Conservation (phyloP, 1,139 yeast genomes). For the Diutina scorzettiae region DNA sequence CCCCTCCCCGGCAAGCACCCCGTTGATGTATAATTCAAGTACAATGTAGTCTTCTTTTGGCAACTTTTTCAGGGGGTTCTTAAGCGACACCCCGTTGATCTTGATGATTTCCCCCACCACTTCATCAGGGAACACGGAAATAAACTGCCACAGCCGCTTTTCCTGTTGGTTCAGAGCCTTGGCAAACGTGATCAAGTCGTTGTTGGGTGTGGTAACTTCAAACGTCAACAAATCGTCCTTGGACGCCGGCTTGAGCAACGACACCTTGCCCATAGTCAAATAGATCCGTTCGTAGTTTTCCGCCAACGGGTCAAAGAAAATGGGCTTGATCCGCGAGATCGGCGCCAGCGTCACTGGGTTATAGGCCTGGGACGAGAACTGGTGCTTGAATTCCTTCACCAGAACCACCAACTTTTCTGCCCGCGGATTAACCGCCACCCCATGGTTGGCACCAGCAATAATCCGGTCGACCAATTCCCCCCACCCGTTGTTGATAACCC, state of each 20-base stretch:
- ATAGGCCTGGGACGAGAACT: constrained; percentile 16
- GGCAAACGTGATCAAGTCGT: constrained; percentile 40
- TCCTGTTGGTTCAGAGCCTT: constrained; percentile 58
- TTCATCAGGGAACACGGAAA: constrained; percentile 69
- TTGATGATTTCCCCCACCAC: constrained; percentile 59
- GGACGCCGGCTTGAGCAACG: constrained; percentile 19
- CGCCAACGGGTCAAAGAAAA: constrained; percentile 52
- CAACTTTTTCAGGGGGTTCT: constrained; percentile 19
- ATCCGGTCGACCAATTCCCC: constrained; percentile 78
- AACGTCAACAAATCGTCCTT: constrained; percentile 34
- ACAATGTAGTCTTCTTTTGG: constrained; percentile 43
- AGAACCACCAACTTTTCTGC: constrained; percentile 64
- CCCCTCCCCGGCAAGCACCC: constrained; percentile 48
- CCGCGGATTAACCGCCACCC: constrained; percentile 74
- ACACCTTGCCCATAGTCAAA: constrained; percentile 42
- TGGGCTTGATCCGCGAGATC: constrained; percentile 50
- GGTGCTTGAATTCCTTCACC: constrained; percentile 63
- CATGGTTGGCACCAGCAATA: constrained; percentile 62
- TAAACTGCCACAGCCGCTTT: constrained; percentile 52
- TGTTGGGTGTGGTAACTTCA: constrained; percentile 36
- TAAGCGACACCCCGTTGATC: constrained; percentile 40
- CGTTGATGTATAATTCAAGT: constrained; percentile 54
- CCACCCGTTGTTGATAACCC: constrained; percentile 59
- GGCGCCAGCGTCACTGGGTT: constrained; percentile 15
- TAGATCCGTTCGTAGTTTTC: constrained; percentile 50